phyloP scores from a whole-genome alignment of 345 rosid genomes.

The Salix viminalis region DNA sequence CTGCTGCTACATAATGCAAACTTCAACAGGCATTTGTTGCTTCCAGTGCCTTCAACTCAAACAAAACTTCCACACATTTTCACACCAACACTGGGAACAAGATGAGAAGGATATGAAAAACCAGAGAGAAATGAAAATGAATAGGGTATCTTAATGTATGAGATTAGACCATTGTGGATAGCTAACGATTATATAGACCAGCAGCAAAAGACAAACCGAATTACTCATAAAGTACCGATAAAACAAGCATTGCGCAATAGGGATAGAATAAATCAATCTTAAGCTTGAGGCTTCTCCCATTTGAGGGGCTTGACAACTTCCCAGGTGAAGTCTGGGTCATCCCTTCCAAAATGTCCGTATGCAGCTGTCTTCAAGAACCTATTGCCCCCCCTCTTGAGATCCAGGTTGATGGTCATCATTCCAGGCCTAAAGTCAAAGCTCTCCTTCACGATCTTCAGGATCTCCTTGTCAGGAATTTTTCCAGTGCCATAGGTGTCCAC shows the following conservation, averaged over 20 bases:
- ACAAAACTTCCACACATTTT: slow-evolving; percentile 23
- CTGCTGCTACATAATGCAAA: not conserved
- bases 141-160: slow-evolving; percentile 17
- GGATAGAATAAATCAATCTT: slow-evolving; percentile 8
- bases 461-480: slow-evolving; percentile 35
- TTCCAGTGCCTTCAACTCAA: slow-evolving; percentile 15
- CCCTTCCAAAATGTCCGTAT: slow-evolving; percentile 53
- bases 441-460: slow-evolving; percentile 33
- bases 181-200: slow-evolving; percentile 5
- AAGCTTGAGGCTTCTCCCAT: slow-evolving; percentile 34
- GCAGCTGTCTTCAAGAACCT: slow-evolving; percentile 55
- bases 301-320: slow-evolving; percentile 49
- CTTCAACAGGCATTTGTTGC: not conserved
- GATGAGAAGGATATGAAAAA: not conserved
- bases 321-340: slow-evolving; percentile 55
- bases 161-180: slow-evolving; percentile 15
- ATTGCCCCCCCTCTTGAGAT: slow-evolving; percentile 49
- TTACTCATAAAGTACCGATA: slow-evolving; percentile 22
- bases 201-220: slow-evolving; percentile 17
- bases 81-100: slow-evolving; percentile 5
- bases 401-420: slow-evolving; percentile 51
- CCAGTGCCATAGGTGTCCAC: slow-evolving; percentile 35
- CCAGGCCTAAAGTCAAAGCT: slow-evolving; percentile 45
- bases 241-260: not conserved
- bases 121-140: slow-evolving; percentile 10